Base-by-base conservation (phyloP, 2,329 filamentous ascomycete species). In the Sporothrix schenckii region DNA sequence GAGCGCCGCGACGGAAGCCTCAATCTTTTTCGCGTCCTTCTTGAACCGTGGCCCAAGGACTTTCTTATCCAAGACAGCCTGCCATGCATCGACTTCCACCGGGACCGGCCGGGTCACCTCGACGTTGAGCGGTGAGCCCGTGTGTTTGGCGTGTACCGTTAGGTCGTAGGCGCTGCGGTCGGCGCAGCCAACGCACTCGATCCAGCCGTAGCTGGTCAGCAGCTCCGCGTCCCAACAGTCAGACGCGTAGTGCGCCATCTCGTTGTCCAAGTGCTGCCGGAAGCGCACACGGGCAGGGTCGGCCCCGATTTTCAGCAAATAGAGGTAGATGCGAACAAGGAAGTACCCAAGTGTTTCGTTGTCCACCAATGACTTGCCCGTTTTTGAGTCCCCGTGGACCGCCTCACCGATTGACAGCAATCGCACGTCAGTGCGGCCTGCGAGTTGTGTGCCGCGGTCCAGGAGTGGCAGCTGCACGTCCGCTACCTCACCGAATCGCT, bases 261-360 rank as follows among this genome's bases (percentile, higher is more conserved):
- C 86, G 76, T 88, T 88, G 72, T 82, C 83, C 94, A 99, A 97
- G 82, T 99, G 95, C 82, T 99, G 95, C 77, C 95, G 89, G 87
- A 98, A 98, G 69, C 95, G 91, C 76, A 98, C 87, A 85, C 98
- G 98, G 74, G 84, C 86, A 79, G 88, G 85, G 79, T 98, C 94
- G 65, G 96, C 86, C 78, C 95, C 95, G 75, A 99, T 91, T 81
- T 91, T 93, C 77, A 91, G 80, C 75, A 98, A 86, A 87, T 98
- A 99, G 52, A 92, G 87, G 78, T 95, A 91, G 77, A 99, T 97
- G 70, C 95, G 90, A 56, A 93, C 95, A 63, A 99, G 84, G 85
- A 99, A 99, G 84, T 98, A 99, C 73, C 95, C 95, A 58, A 99
- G 87, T 0, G 95, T 99, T 85, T 99, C 94, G 80, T 98, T 99